A percentile compares a stretch with the other conserved stretches of the same genome.
Conservation (phyloP, 2,329 filamentous ascomycete species). For the Ophiostoma sp. region DNA sequence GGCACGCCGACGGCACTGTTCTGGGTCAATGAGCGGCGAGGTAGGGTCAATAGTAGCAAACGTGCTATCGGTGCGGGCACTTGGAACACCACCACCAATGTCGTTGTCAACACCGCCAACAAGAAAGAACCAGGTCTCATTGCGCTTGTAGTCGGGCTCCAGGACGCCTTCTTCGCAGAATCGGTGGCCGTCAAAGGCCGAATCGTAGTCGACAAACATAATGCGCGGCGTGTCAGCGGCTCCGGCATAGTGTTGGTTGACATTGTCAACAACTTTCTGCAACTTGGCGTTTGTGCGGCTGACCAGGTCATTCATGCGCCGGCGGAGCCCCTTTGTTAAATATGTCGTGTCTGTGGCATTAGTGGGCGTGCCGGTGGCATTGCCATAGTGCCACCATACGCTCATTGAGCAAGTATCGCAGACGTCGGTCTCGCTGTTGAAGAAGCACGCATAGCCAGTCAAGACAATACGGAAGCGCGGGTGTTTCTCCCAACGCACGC, state of each 20-base stretch:
- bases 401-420: conserved; percentile 44
- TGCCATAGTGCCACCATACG: conserved; percentile 43
- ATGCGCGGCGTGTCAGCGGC: conserved; percentile 37
- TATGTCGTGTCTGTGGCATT: conserved; percentile 24
- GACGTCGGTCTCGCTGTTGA: conserved; percentile 40
- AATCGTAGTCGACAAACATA: conserved; percentile 44
- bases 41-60: neutral
- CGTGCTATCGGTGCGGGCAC: neutral
- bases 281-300: neutral
- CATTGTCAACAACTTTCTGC: neutral
- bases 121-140: conserved; percentile 46
- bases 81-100: conserved; percentile 22
- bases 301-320: neutral
- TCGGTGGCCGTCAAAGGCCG: conserved; percentile 42
- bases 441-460: conserved; percentile 47
- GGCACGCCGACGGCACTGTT: neutral
- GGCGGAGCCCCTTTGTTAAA: neutral
- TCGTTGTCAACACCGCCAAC: conserved; percentile 43
- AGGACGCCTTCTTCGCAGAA: conserved; percentile 35
- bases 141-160: conserved; percentile 42
- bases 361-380: conserved; percentile 21
- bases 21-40: neutral
- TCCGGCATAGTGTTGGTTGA: conserved; percentile 22
- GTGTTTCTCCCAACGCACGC: conserved; percentile 42
- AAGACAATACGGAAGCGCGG: conserved; percentile 42